These are phyloP conservation scores for Phytophthora colocasiae DNA, from an alignment of 352 stramenopile genomes.

Conservation along the genomic window DNA sequence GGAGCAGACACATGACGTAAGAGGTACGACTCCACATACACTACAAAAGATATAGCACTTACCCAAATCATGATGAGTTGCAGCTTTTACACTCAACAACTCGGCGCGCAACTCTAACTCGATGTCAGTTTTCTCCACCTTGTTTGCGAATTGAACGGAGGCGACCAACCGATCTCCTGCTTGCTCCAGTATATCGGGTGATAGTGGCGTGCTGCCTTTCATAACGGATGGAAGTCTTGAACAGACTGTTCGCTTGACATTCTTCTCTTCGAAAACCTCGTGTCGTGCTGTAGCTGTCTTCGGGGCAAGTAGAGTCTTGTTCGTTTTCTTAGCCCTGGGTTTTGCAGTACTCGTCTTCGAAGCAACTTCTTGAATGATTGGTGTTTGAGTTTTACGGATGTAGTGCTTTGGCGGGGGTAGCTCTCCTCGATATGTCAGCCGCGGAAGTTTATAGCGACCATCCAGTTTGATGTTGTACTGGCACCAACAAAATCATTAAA, in stretches of 20 bases:
- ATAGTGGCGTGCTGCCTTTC: slow-evolving; percentile 51
- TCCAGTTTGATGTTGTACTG: slow-evolving; percentile 87
- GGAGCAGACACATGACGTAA: neutral
- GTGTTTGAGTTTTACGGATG: slow-evolving; percentile 74
- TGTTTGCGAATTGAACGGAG: slow-evolving; percentile 48
- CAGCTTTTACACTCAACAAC: slow-evolving; percentile 51
- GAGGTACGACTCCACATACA: too few relatives aligned
- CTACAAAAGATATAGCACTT: slow-evolving; percentile 11
- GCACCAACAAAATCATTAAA: neutral
- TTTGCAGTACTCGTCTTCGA: slow-evolving; percentile 23
- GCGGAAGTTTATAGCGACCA: slow-evolving; percentile 77
- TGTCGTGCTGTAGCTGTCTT: slow-evolving; percentile 45
- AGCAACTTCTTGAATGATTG: slow-evolving; percentile 78
- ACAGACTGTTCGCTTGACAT: slow-evolving; percentile 28
- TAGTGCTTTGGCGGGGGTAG: slow-evolving; percentile 80
- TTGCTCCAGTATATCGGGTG: slow-evolving; percentile 45
- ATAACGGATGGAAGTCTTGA: slow-evolving; percentile 41
- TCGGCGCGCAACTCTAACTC: slow-evolving; percentile 62
- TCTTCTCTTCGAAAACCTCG: slow-evolving; percentile 52
- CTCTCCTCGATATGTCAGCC: slow-evolving; percentile 67
- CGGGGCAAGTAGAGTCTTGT: neutral
- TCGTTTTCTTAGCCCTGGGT: slow-evolving; percentile 5
- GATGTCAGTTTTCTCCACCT: slow-evolving; percentile 42
- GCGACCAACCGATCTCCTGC: slow-evolving; percentile 46
- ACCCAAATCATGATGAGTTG: slow-evolving; percentile 62